These are phyloP conservation scores for Thermothelomyces thermophilus DNA, from an alignment of 2,329 filamentous ascomycete genomes.

Conservation along the genomic window DNA sequence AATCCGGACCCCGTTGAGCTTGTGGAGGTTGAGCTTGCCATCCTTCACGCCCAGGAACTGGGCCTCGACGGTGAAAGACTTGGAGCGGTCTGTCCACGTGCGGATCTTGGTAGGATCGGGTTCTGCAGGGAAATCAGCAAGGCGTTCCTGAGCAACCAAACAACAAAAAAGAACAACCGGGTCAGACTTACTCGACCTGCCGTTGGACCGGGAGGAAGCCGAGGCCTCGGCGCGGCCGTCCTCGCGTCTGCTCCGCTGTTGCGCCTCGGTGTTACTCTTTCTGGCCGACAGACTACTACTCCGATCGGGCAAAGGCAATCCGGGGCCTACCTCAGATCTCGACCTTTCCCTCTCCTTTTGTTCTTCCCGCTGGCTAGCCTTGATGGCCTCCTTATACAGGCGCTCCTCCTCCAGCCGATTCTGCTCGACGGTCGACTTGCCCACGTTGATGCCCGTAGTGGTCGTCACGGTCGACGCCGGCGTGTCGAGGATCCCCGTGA, in stretches of 20 bases:
- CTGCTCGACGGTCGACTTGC: constrained; percentile 66
- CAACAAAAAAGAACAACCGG: too few relatives aligned
- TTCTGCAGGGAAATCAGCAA: constrained; percentile 44
- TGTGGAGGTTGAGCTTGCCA: constrained; percentile 95
- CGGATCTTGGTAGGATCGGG: constrained; percentile 77
- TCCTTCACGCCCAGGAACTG: constrained; percentile 93
- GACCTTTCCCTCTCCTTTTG: constrained; percentile 36
- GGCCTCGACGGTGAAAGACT: constrained; percentile 94
- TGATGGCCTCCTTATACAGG: constrained; percentile 72
- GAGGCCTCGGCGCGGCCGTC: constrained; percentile 53
- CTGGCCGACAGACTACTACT: constrained; percentile 68
- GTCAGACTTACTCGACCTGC: constrained; percentile 65
- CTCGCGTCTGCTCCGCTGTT: constrained; percentile 67
- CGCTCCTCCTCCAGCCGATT: constrained; percentile 74
- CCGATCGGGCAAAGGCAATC: constrained; percentile 68
- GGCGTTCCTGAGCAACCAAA: not conserved
- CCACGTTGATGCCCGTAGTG: constrained; percentile 44
- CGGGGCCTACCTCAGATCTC: constrained; percentile 65
- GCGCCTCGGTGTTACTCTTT: constrained; percentile 54
- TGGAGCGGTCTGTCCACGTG: constrained; percentile 91
- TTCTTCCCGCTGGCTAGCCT: constrained; percentile 51
- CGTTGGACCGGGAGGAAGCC: constrained; percentile 54
- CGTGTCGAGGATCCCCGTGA: constrained; percentile 60
- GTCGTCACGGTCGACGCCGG: constrained; percentile 43
- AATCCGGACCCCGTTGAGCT: constrained; percentile 96